Base-by-base conservation (phyloP, 352 stramenopile species). In the Phytophthora litchii region DNA sequence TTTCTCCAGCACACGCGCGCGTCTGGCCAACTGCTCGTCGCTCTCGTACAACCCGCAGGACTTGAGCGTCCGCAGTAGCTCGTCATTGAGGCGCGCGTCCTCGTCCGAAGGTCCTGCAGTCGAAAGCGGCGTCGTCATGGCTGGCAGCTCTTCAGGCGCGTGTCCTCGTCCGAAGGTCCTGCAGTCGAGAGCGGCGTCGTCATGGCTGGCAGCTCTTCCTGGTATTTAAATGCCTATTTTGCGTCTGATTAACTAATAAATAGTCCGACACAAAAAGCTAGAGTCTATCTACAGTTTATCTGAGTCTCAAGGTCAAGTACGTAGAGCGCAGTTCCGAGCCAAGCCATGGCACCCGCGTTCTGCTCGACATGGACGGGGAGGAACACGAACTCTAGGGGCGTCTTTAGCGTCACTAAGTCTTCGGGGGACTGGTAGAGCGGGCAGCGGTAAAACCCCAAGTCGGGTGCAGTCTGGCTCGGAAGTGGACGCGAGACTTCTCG, bases 101-200 rank as follows among this genome's bases (percentile, higher is more conserved):
- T 85, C 64, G 3, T 89, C 82, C 1, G 79, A 85, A 1, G 86
- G 86, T 1, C 54, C 74, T 6, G 80, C 83, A 16, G 89, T 66
- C 34, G 86, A 95, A n/a, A 95, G 67, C 41, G 86, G 82, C 42
- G 76, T 81, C 58, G 81, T 87, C 64, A 90, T 88, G 13, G 14
- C 12, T 12, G 43, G 25, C 8, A 31, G 25, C 3, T 8, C 25
- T 91, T 89, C 10, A 91, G 79, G 21, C 74, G 64, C 31, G 78
- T 66, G 57, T 95, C 86, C 36, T 85, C 64, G 3, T 89, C 82
- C 1, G 79, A 85, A 1, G 86, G 86, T 1, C 54, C 74, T 6
- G 80, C 83, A 16, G 89, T 66, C 34, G 86, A 95, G n/a, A 95
- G 67, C 41, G 86, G 82, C 42, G 76, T 81, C 58, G 81, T 87